A percentile compares a stretch with the other conserved stretches of the same genome.
phyloP scores from a whole-genome alignment of 1,139 yeast species.

The Casaregolazyma lundiana region DNA sequence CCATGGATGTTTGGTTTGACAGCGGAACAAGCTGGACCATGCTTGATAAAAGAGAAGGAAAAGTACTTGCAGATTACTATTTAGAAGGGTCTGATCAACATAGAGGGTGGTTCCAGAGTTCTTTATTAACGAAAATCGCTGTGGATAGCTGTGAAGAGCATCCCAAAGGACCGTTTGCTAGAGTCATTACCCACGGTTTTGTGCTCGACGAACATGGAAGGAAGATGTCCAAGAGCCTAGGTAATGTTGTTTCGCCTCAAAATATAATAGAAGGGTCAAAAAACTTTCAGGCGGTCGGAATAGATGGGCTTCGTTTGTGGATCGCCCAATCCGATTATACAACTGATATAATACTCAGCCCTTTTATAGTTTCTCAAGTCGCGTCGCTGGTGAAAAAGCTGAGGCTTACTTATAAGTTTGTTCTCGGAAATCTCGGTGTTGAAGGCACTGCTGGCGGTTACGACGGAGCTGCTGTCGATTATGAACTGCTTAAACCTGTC shows the following conservation, averaged over 20 bases:
- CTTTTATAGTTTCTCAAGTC: constrained; percentile 67
- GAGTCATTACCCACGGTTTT: constrained; percentile 88
- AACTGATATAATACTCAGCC: constrained; percentile 71
- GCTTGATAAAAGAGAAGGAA: constrained; percentile 40
- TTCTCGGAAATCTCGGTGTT: constrained; percentile 63
- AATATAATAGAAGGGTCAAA: constrained; percentile 57
- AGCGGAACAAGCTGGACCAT: constrained; percentile 92
- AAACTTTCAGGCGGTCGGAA: constrained; percentile 62
- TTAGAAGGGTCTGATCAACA: constrained; percentile 97
- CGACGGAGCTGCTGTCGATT: constrained; percentile 28
- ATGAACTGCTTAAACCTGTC: constrained; percentile 45
- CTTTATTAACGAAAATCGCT: constrained; percentile 74
- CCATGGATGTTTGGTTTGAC: constrained; percentile 99
- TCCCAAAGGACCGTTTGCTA: constrained; percentile 58
- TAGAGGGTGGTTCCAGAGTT: constrained; percentile 98
- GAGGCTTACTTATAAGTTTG: constrained; percentile 72
- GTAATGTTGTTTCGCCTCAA: constrained; percentile 70
- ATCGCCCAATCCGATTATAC: constrained; percentile 86
- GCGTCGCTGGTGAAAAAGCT: constrained; percentile 77
- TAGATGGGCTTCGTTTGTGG: constrained; percentile 89
- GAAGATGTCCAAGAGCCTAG: constrained; percentile 92
- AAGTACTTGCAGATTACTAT: constrained; percentile 60
- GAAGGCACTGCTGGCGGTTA: constrained; percentile 30
- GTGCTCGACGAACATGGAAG: constrained; percentile 78
- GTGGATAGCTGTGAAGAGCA: constrained; percentile 24